phyloP scores from a whole-genome alignment of 495 filamentous ascomycete genomes.

The Penicillium turbatum region DNA sequence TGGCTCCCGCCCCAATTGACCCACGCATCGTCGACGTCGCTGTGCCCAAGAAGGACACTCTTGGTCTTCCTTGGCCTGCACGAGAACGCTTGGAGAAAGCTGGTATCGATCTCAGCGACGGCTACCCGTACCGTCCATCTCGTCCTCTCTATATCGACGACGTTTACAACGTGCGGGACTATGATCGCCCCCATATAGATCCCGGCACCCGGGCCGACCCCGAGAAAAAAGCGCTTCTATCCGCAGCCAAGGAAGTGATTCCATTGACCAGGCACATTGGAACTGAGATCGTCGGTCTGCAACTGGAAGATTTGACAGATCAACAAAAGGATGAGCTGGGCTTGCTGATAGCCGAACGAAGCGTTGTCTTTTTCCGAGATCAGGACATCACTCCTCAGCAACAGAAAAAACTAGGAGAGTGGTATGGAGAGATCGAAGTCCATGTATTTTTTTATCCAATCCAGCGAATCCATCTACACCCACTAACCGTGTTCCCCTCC shows the following conservation, averaged over 20 bases:
- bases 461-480: neutral
- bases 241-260: conserved; percentile 62
- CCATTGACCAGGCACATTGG: conserved; percentile 64
- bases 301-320: conserved; percentile 63
- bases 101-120: conserved; percentile 58
- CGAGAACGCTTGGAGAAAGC: conserved; percentile 57
- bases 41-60: conserved; percentile 57
- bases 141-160: conserved; percentile 64
- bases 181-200: conserved; percentile 55
- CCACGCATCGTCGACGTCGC: conserved; percentile 57
- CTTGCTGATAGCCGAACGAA: conserved; percentile 65
- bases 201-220: conserved; percentile 63
- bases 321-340: conserved; percentile 69
- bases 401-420: conserved; percentile 62
- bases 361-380: conserved; percentile 72
- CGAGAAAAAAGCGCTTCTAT: conserved; percentile 59
- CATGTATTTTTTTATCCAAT: conserved; percentile 47
- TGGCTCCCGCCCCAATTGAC: conserved; percentile 51
- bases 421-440: conserved; percentile 62
- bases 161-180: conserved; percentile 57
- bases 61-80: conserved; percentile 51
- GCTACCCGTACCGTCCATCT: conserved; percentile 65
- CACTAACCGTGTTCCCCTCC: neutral
- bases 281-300: conserved; percentile 65
- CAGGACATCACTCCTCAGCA: conserved; percentile 68